Evolutionary conservation across 1,284 basidiomycete genomes (phyloP), one percentile per base, ranked within the genome.

Genomic region (Irpex rosettiformis): DNA sequence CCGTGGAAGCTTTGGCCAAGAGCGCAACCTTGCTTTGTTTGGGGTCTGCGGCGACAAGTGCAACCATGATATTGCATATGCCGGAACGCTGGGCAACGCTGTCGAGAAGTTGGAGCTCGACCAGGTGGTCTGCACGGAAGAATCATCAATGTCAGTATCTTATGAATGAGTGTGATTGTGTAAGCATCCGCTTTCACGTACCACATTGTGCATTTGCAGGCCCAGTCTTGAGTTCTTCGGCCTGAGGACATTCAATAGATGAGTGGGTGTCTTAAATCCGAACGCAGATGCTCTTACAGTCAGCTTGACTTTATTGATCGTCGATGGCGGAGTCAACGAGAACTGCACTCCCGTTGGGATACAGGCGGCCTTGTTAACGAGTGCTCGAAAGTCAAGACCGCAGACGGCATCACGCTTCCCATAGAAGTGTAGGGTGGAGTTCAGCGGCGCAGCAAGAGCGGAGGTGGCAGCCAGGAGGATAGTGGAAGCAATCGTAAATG

Each of bases 321-420:
- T 47, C n/a, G 43, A 47, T 24, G 43, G 43, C n/a, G 43, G 43
- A 24, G 43, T 47, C 43, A 47, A 18, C 18, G 43, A 8, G 18
- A 47, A 47, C 43, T 18, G 8, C 18, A 24, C n/a, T 11, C n/a
- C n/a, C 8, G 16, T 52, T 11, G 49, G 49, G 7, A 52, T n/a
- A 18, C 49, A 52, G 24, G 16, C 16, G 49, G 13, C 27, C 8
- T 24, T n/a, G 49, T 52, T 25, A 24, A 52, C 49, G 24, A 52
- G 49, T 30, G 49, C 16, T 27, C 49, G 49, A 24, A 52, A 52
- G 49, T 52, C 49, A 6, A 28, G 21, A 1, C 49, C 49, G 24
- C 49, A 52, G 28, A 52, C 49, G 21, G 49, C 49, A 28, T 52
- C 49, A 10, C 49, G 49, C 49, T 52, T 52, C 7, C 24, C 49